Evolutionary conservation across 305 asterid species (phyloP).

Genomic region (Withania somnifera): DNA sequence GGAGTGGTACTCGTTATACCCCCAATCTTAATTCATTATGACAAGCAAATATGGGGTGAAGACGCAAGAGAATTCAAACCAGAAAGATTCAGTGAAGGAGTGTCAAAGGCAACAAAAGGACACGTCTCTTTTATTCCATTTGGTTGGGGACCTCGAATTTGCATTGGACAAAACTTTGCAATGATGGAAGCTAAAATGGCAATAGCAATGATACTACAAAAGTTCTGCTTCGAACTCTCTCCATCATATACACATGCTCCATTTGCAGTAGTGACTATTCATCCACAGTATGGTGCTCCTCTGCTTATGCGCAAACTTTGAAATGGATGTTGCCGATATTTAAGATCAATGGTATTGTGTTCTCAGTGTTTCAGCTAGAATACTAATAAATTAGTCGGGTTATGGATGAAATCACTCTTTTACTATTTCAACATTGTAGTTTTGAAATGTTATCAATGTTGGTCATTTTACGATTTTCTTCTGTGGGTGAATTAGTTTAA

Average conservation of each 20-base stretch:
- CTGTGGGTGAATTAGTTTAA: not conserved
- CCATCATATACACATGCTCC: slow-evolving; percentile 14
- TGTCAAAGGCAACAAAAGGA: slow-evolving; percentile 17
- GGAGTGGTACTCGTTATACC: slow-evolving; percentile 16
- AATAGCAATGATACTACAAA: slow-evolving; percentile 12
- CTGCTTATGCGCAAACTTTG: not conserved
- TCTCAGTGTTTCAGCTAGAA: not conserved
- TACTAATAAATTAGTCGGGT: not conserved
- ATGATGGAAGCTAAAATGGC: not conserved
- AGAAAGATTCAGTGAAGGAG: slow-evolving; percentile 18
- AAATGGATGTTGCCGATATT: not conserved
- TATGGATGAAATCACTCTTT: too few species aligned
- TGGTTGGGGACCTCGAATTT: slow-evolving; percentile 13
- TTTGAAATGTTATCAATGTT: not conserved
- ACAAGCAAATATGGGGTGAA: slow-evolving; percentile 27
- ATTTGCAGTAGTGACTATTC: not conserved
- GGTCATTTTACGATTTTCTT: not conserved
- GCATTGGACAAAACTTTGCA: slow-evolving; percentile 13
- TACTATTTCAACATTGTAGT: not conserved
- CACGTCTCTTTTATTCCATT: slow-evolving; percentile 11
- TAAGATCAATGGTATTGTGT: not conserved
- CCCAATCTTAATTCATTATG: slow-evolving; percentile 18
- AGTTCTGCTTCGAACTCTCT: slow-evolving; percentile 4
- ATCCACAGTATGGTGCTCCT: slow-evolving; percentile 16
- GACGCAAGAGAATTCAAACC: slow-evolving; percentile 40